These are phyloP conservation scores for Ceratonia siliqua DNA, from an alignment of 306 rosid genomes.

Conservation along the genomic window DNA sequence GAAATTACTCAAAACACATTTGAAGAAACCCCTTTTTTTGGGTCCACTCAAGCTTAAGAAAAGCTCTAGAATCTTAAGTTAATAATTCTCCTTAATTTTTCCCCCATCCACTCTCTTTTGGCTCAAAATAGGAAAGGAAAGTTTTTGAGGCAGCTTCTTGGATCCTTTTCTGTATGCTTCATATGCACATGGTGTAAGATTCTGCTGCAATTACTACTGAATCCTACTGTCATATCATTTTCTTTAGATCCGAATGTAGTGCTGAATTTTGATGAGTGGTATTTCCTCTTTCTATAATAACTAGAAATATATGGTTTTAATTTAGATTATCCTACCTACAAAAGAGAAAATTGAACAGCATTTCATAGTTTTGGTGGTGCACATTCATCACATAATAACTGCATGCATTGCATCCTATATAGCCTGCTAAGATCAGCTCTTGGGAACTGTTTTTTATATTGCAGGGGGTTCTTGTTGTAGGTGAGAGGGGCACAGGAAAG, in stretches of 20 bases:
- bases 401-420: conserved; percentile 12
- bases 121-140: background rate
- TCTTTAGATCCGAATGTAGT: background rate
- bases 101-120: background rate
- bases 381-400: conserved; percentile 19
- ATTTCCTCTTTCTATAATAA: background rate
- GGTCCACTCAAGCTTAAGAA: conserved; percentile 22
- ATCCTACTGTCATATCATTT: background rate
- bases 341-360: background rate
- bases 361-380: conserved; percentile 9
- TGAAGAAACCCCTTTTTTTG: conserved; percentile 16
- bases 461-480: conserved; percentile 96
- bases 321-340: background rate
- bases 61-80: conserved; percentile 5
- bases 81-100: background rate
- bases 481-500: conserved; percentile 98
- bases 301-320: background rate
- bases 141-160: background rate
- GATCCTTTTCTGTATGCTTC: conserved; percentile 9
- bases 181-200: background rate
- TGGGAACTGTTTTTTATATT: conserved; percentile 38
- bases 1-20: conserved; percentile 1
- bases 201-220: background rate
- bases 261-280: background rate
- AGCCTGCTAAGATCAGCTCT: conserved; percentile 24